These are phyloP conservation scores for Ustilago nuda DNA, from an alignment of 1,284 basidiomycete species.

Conservation along the genomic window DNA sequence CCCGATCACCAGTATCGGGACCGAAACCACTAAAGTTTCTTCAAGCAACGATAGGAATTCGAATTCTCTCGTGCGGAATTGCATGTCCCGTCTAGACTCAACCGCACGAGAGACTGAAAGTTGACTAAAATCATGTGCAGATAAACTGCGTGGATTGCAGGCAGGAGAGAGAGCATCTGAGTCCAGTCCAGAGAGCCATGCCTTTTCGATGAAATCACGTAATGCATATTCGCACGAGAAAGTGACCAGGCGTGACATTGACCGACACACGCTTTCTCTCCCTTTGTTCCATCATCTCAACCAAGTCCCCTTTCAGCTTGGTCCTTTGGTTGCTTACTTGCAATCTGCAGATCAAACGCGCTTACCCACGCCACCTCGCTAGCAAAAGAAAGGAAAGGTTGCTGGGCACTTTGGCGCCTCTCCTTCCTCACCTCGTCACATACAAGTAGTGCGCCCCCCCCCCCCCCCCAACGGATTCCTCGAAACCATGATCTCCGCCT, in stretches of 20 bases:
- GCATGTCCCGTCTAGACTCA: no score
- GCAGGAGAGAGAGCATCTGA: no score
- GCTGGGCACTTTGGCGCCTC: background rate
- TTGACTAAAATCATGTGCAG: no score
- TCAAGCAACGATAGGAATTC: background rate
- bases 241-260: background rate
- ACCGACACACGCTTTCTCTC: background rate
- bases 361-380: background rate
- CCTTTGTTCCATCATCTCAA: constrained; percentile 6
- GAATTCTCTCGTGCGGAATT: background rate
- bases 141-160: no score
- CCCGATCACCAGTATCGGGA: no score
- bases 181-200: no score
- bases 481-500: constrained; percentile 75
- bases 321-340: background rate
- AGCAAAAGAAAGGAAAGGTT: background rate
- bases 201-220: no score
- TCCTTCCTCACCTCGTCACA: background rate
- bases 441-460: constrained; percentile 6
- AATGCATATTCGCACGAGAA: no score
- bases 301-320: background rate
- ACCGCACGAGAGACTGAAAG: no score
- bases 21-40: no score
- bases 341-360: background rate
- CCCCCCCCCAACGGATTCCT: background rate